Percentiles rank a stretch among this genome's conserved stretches.
phyloP scores from a whole-genome alignment of 768 basidiomycete species.

The Cytidiella melzeri region DNA sequence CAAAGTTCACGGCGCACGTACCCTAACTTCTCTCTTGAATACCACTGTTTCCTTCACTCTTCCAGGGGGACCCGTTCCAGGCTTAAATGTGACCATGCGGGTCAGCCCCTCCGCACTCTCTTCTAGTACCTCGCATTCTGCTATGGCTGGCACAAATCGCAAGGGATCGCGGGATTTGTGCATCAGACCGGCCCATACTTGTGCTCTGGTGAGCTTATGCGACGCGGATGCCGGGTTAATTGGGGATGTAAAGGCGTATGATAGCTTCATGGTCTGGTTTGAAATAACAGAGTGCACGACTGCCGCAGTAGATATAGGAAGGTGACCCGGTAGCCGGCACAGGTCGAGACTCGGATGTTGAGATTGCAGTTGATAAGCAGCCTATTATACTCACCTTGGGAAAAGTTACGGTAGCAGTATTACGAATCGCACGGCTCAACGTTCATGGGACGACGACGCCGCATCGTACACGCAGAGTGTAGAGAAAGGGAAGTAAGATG shows the following conservation, averaged over 20 bases:
- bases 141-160: conserved; percentile 3
- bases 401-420: too few relatives aligned
- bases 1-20: not conserved
- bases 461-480: too few relatives aligned
- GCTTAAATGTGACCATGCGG: conserved; percentile 10
- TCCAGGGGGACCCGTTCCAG: conserved; percentile 8
- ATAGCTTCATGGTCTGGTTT: conserved; percentile 7
- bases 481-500: too few relatives aligned
- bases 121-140: conserved; percentile 6
- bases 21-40: not conserved
- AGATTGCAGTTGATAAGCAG: not conserved
- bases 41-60: conserved; percentile 7
- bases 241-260: conserved; percentile 1
- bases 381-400: too few relatives aligned
- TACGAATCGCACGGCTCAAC: too few relatives aligned
- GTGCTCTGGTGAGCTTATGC: conserved; percentile 2
- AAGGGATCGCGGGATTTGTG: conserved; percentile 8
- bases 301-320: too few relatives aligned
- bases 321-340: not conserved
- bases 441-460: too few relatives aligned
- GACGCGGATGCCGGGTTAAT: conserved; percentile 7
- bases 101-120: conserved; percentile 5
- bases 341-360: not conserved
- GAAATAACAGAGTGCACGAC: too few relatives aligned
- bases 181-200: conserved; percentile 9